These are phyloP conservation scores for Strombidium stylifer DNA, from an alignment of 73 alveolate species.

Conservation along the genomic window DNA sequence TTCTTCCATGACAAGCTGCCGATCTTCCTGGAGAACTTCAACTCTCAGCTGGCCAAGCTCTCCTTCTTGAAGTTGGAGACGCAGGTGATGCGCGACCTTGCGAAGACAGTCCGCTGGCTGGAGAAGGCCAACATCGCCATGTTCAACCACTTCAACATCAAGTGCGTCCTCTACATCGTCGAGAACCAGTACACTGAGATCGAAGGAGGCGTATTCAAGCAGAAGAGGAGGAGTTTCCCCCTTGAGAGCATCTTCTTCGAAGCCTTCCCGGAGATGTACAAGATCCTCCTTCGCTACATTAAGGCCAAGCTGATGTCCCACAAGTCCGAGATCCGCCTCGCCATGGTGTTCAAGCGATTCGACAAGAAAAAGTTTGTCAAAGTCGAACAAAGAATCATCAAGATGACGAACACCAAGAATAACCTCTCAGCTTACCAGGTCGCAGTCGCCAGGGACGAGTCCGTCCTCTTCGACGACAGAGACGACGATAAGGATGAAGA, in stretches of 20 bases:
- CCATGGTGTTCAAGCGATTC: no score
- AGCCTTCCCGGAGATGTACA: slow-evolving; percentile 35
- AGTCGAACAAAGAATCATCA: no score
- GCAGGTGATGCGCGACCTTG: slow-evolving; percentile 11
- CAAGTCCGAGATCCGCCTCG: no score
- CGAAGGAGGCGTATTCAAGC: not conserved
- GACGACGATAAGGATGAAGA: no score
- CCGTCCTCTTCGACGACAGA: not conserved
- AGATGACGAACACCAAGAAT: no score
- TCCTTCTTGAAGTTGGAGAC: slow-evolving; percentile 9
- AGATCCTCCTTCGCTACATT: slow-evolving; percentile 8
- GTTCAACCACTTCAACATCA: slow-evolving; percentile 4
- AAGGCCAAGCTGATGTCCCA: not conserved
- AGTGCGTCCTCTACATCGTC: slow-evolving; percentile 9
- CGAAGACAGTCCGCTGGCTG: not conserved
- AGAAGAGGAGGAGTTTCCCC: slow-evolving; percentile 31
- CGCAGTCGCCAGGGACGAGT: not conserved
- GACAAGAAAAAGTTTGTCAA: no score
- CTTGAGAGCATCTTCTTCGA: slow-evolving; percentile 16
- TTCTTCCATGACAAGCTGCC: slow-evolving; percentile 7
- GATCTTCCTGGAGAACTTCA: slow-evolving; percentile 17
- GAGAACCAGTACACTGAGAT: not conserved
- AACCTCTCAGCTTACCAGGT: no score
- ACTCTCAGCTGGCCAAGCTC: slow-evolving; percentile 2
- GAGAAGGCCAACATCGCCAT: slow-evolving; percentile 20